These are phyloP conservation scores for Alternaria brassicicola DNA, from an alignment of 2,329 filamentous ascomycete genomes.

Conservation along the genomic window DNA sequence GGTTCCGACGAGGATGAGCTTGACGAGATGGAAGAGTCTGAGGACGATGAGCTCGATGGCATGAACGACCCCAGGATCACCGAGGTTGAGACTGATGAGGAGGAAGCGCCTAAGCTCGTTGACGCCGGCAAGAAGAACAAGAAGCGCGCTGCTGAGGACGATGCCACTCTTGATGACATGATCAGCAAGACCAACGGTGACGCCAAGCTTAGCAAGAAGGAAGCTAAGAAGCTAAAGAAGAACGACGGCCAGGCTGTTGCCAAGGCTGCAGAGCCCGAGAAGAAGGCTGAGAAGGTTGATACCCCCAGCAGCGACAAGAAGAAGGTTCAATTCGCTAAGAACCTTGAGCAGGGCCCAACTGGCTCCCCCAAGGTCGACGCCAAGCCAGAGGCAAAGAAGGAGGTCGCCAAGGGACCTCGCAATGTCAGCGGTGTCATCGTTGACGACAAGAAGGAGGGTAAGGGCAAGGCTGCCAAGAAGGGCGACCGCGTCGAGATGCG, in stretches of 20 bases:
- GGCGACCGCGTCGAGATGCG: slow-evolving; percentile 91
- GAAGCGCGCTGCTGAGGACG: slow-evolving; percentile 79
- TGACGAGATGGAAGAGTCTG: slow-evolving; percentile 59
- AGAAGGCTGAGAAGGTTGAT: slow-evolving; percentile 58
- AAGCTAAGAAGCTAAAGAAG: slow-evolving; percentile 98
- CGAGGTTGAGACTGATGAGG: slow-evolving; percentile 81
- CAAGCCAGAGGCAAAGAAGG: slow-evolving; percentile 56
- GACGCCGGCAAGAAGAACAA: slow-evolving; percentile 67
- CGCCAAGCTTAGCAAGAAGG: slow-evolving; percentile 88
- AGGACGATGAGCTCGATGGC: slow-evolving; percentile 58
- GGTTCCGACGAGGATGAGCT: slow-evolving; percentile 81
- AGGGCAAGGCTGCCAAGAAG: slow-evolving; percentile 83
- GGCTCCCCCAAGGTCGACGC: slow-evolving; percentile 55
- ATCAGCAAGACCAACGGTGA: slow-evolving; percentile 78
- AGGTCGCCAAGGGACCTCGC: slow-evolving; percentile 67
- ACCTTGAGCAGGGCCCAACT: slow-evolving; percentile 95
- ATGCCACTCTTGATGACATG: slow-evolving; percentile 75
- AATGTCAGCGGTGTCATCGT: slow-evolving; percentile 86
- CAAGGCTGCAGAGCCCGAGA: slow-evolving; percentile 59
- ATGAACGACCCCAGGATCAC: slow-evolving; percentile 80
- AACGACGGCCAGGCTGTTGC: slow-evolving; percentile 87
- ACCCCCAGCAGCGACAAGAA: slow-evolving; percentile 66
- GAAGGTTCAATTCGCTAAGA: slow-evolving; percentile 99
- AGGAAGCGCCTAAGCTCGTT: slow-evolving; percentile 64
- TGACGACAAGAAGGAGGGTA: slow-evolving; percentile 93